phyloP scores from a whole-genome alignment of 495 filamentous ascomycete genomes.

The Pyrenula aspistea region DNA sequence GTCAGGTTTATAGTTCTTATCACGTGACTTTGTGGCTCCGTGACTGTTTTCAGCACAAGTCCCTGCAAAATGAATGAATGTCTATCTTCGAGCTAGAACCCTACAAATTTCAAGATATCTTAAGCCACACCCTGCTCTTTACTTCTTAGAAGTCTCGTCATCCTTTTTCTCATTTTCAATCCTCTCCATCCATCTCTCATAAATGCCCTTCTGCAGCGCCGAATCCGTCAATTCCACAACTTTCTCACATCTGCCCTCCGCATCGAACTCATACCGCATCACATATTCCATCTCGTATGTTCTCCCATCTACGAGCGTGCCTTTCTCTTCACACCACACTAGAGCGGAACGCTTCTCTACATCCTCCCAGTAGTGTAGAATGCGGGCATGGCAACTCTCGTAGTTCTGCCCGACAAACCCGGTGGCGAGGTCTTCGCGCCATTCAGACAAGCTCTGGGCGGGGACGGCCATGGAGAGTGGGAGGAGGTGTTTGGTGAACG shows the following conservation, averaged over 20 bases:
- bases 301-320: neutral
- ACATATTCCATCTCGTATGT: neutral
- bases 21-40: too few species aligned
- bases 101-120: too few species aligned
- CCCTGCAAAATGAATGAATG: too few species aligned
- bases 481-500: neutral
- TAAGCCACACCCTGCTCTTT: too few species aligned
- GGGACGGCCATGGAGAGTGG: neutral
- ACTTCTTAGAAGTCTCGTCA: too few species aligned
- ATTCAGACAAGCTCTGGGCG: neutral
- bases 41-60: too few species aligned
- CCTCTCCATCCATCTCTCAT: neutral
- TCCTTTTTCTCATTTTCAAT: neutral
- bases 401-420: neutral
- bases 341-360: neutral
- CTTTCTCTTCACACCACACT: neutral
- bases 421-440: neutral
- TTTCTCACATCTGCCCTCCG: neutral
- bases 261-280: neutral
- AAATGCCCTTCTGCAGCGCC: neutral
- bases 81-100: too few species aligned
- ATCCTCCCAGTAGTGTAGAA: neutral
- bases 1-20: too few species aligned
- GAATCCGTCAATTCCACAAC: neutral
- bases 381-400: neutral